Percentiles rank a stretch among this genome's conserved stretches.
phyloP scores from a whole-genome alignment of 2,329 filamentous ascomycete species.

The Geosmithia flava region DNA sequence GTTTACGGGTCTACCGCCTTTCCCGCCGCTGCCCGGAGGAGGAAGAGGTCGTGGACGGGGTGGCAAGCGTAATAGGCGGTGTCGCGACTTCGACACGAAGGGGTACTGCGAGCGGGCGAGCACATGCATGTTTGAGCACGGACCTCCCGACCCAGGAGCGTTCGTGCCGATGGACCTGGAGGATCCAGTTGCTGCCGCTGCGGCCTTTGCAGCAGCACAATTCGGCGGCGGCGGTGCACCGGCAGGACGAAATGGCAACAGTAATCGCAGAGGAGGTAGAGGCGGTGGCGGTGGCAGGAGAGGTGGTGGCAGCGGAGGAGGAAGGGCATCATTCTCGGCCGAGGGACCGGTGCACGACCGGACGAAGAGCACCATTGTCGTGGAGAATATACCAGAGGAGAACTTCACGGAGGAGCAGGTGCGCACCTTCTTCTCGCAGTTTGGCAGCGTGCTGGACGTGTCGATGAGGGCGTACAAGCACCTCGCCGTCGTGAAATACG shows the following conservation, averaged over 20 bases:
- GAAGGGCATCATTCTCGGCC: slow-evolving; percentile 48
- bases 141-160: slow-evolving; percentile 8
- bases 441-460: slow-evolving; percentile 53
- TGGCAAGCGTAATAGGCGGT: slow-evolving; percentile 33
- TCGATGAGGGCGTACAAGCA: slow-evolving; percentile 54
- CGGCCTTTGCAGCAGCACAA: no score
- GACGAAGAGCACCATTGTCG: slow-evolving; percentile 55
- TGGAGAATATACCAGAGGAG: slow-evolving; percentile 67
- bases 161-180: neutral
- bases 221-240: no score
- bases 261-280: slow-evolving; percentile 1
- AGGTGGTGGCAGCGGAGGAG: slow-evolving; percentile 17
- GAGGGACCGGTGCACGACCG: slow-evolving; percentile 51
- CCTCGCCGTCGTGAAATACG: slow-evolving; percentile 58
- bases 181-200: neutral
- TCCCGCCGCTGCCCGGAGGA: slow-evolving; percentile 9
- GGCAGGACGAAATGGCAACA: no score
- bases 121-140: slow-evolving; percentile 59
- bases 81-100: slow-evolving; percentile 59
- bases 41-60: slow-evolving; percentile 6
- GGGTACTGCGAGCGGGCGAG: slow-evolving; percentile 59
- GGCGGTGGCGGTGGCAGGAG: slow-evolving; percentile 22
- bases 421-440: slow-evolving; percentile 57
- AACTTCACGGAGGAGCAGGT: slow-evolving; percentile 54
- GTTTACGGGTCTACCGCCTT: slow-evolving; percentile 24